These are phyloP conservation scores for Monilinia laxa DNA, from an alignment of 2,329 filamentous ascomycete species.

Conservation along the genomic window DNA sequence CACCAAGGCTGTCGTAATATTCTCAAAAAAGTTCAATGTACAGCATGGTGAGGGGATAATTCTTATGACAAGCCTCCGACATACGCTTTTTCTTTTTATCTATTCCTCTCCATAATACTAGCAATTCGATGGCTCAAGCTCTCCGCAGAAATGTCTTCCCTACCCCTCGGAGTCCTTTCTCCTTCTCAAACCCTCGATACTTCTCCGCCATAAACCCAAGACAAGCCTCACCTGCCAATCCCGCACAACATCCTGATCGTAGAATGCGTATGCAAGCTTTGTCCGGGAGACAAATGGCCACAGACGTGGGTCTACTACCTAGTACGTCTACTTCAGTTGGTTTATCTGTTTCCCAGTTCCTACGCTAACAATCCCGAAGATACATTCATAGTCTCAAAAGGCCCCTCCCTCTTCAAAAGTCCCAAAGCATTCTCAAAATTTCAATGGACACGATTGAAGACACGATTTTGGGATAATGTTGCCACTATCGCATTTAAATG, in stretches of 20 bases:
- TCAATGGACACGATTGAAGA: slow-evolving; percentile 35
- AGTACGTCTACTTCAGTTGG: slow-evolving; percentile 27
- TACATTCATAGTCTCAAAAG: slow-evolving; percentile 42
- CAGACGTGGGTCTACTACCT: slow-evolving; percentile 35
- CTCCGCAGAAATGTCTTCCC: slow-evolving; percentile 34
- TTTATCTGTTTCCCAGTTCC: neutral
- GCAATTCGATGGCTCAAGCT: slow-evolving; percentile 31
- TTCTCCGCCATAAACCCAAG: slow-evolving; percentile 31
- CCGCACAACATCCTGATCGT: slow-evolving; percentile 8
- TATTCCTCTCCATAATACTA: neutral
- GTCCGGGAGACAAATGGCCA: slow-evolving; percentile 22
- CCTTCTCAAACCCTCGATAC: slow-evolving; percentile 27
- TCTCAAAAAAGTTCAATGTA: slow-evolving; percentile 8
- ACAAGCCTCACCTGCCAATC: slow-evolving; percentile 16
- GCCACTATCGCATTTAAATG: slow-evolving; percentile 29
- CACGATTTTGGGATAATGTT: slow-evolving; percentile 31
- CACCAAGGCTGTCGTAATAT: slow-evolving; percentile 9
- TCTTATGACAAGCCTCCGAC: slow-evolving; percentile 6
- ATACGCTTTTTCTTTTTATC: neutral
- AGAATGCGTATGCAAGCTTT: slow-evolving; percentile 7
- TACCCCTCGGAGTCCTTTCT: slow-evolving; percentile 22
- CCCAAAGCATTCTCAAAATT: slow-evolving; percentile 36
- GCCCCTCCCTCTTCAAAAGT: slow-evolving; percentile 36
- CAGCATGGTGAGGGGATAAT: neutral
- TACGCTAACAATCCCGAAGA: slow-evolving; percentile 31